These are phyloP conservation scores for Suillus occidentalis DNA, from an alignment of 768 basidiomycete species.

Conservation along the genomic window DNA sequence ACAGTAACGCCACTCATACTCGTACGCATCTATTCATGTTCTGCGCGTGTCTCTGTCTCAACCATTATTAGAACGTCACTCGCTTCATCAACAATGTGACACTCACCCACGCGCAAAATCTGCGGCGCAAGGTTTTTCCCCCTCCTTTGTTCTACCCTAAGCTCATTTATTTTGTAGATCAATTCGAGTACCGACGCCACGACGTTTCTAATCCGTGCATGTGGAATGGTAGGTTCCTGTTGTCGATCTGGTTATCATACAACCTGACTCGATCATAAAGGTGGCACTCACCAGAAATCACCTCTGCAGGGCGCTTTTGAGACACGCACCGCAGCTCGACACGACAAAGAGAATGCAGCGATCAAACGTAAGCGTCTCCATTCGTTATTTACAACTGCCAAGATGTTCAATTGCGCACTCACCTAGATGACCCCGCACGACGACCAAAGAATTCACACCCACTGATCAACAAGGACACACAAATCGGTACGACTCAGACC, in stretches of 20 bases:
- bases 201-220: not conserved
- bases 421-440: not conserved
- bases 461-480: not conserved
- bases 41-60: not conserved
- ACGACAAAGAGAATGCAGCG: constrained; percentile 2
- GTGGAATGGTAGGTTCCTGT: not conserved
- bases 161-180: not conserved
- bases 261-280: not conserved
- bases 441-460: not conserved
- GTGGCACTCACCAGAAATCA: not conserved
- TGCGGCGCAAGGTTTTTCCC: not conserved
- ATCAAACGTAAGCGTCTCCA: not conserved
- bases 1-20: not conserved
- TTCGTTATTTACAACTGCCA: not conserved
- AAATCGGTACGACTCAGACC: not conserved
- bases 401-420: not conserved
- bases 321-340: constrained; percentile 1
- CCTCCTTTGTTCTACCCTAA: too few relatives aligned
- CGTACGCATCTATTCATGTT: not conserved
- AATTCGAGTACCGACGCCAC: not conserved
- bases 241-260: not conserved
- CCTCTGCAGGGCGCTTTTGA: not conserved
- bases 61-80: not conserved
- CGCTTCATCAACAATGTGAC: not conserved
- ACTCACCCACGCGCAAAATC: not conserved